Base-by-base conservation (phyloP, 2,329 filamentous ascomycete genomes). In the Calonectria montana region DNA sequence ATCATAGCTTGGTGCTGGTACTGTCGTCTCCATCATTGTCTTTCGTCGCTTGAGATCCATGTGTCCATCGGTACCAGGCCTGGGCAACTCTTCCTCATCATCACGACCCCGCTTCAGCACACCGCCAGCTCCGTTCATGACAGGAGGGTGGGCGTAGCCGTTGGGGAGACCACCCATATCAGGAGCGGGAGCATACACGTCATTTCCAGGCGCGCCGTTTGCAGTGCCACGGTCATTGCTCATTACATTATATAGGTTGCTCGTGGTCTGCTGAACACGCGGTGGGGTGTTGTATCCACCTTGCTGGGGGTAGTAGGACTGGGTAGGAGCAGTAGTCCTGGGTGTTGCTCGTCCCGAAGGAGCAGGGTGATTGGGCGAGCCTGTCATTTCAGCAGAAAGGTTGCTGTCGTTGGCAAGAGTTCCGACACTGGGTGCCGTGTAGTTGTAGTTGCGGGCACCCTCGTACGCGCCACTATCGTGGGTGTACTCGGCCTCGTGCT, bases 171-270 rank as follows among this genome's bases (percentile, higher is more conserved):
- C 84, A 47, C 84, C 82, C 83, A 92, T 86, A 77, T 94, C 92
- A 6, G 89, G 85, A 27, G 93, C 88, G 18, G 91, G 88, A 39
- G 90, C 89, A 81, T 97, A 97, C 8, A 92, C 90, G 76, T 97
- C 94, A 62, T 89, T 89, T 23, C 88, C 85, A 15, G 90, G 84
- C 35, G 87, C 88, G n/a, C 93, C 93, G 76, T 79, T 86, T 13
- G 91, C 83, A 35, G 87, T 85, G 59, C 87, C 90, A 29, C 94
- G 90, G 71, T 94, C 93, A 81, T 94, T 95, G 82, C 93, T 96
- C 86, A 97, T 95, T 74, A 97, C 93, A 83, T 92, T 97, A 88
- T 97, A 97, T 63, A 98, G 87, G 81, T 92, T 97, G 86, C 94
- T 96, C 1, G 94, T 92, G 4, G 93, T 89, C 71, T 91, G 88